Conservation (phyloP, 2,329 filamentous ascomycete species). For the Sclerotinia trifoliorum region DNA sequence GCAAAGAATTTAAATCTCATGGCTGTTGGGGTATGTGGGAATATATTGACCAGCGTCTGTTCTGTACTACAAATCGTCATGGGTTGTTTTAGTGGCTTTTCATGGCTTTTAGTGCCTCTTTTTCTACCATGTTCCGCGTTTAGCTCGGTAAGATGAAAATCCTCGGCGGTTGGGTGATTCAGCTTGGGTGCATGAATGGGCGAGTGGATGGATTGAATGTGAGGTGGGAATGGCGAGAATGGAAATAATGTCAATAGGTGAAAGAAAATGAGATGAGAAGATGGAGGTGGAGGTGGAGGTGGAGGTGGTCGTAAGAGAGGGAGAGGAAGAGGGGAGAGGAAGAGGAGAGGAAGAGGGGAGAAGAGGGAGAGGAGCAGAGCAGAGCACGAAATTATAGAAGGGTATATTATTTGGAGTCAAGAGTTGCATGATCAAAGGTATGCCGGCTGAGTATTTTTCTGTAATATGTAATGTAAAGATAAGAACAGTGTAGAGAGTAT, state of each 20-base stretch:
- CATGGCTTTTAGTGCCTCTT: conserved; percentile 3
- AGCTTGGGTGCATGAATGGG: conserved; percentile 1
- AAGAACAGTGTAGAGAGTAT: no score
- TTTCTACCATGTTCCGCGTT: conserved; percentile 12
- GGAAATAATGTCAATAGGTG: neutral
- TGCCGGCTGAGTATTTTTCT: neutral
- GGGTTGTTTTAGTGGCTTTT: conserved; percentile 24
- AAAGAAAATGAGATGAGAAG: neutral
- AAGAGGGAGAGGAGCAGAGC: no score
- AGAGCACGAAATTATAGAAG: neutral
- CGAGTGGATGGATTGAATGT: neutral
- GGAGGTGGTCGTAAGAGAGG: neutral
- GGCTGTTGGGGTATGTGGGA: conserved; percentile 36
- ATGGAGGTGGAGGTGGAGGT: neutral
- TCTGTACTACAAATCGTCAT: conserved; percentile 36
- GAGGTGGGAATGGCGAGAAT: neutral
- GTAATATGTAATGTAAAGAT: neutral
- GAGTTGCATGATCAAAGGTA: neutral
- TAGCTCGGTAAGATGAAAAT: conserved; percentile 15
- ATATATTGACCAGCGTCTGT: conserved; percentile 38
- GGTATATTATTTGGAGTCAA: neutral
- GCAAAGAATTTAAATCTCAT: conserved; percentile 28
- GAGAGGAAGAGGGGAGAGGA: neutral
- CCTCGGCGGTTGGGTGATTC: conserved; percentile 19
- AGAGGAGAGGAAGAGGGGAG: neutral